Conservation (phyloP, 2,329 filamentous ascomycete species). For the Talaromyces atroroseus region DNA sequence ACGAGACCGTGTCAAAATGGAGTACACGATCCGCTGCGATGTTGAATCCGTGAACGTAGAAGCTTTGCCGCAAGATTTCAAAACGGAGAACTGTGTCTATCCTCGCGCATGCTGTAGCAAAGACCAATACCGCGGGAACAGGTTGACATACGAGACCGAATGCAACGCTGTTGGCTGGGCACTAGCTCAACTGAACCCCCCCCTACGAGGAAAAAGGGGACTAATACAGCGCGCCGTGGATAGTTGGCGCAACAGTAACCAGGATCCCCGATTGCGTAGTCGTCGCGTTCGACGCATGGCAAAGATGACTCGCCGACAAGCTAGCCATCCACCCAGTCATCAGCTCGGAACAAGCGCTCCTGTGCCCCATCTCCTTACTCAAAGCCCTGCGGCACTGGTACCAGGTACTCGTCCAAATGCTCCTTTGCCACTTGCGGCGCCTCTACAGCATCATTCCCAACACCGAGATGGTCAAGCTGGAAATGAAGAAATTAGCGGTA, state of each 20-base stretch:
- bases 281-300: constrained; percentile 89
- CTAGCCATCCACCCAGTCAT: constrained; percentile 54
- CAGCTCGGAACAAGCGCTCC: constrained; percentile 53
- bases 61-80: constrained; percentile 79
- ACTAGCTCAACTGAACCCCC: constrained; percentile 84
- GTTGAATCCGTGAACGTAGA: constrained; percentile 95
- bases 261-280: constrained; percentile 85
- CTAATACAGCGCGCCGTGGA: constrained; percentile 96
- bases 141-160: constrained; percentile 93
- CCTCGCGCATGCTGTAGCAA: constrained; percentile 91
- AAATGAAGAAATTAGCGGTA: constrained; percentile 82
- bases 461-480: constrained; percentile 59
- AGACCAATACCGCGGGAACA: constrained; percentile 93
- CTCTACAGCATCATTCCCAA: constrained; percentile 69
- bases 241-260: constrained; percentile 98
- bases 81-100: constrained; percentile 97
- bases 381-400: neutral
- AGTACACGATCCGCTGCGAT: constrained; percentile 97
- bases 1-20: constrained; percentile 95
- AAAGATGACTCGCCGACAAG: constrained; percentile 79
- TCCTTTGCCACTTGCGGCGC: constrained; percentile 60
- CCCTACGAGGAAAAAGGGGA: constrained; percentile 85
- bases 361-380: constrained; percentile 25
- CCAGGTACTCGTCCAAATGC: constrained; percentile 32
- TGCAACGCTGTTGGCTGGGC: constrained; percentile 99